Percentiles rank a stretch among this genome's conserved stretches.
Conservation (phyloP, 768 basidiomycete species). For the Boletus subparvulus region DNA sequence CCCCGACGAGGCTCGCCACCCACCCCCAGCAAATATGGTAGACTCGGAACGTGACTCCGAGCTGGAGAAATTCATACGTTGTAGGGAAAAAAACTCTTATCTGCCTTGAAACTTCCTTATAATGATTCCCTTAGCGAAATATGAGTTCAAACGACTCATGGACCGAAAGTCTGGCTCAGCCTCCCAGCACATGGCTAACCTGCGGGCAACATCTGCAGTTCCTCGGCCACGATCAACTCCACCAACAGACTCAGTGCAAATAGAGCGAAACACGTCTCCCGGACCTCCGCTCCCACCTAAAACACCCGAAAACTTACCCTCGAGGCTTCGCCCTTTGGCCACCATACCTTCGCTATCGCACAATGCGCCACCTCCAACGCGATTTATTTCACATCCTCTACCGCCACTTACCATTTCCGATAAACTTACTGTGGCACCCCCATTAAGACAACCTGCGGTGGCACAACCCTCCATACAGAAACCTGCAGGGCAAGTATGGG, state of each 20-base stretch:
- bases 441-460: conserved; percentile 1
- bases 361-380: conserved; percentile 19
- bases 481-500: conserved; percentile 49
- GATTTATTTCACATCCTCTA: conserved; percentile 40
- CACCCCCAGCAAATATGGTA: conserved; percentile 77
- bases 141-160: conserved; percentile 72
- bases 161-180: conserved; percentile 41
- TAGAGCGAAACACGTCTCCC: conserved; percentile 20
- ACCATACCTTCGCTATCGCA: conserved; percentile 11
- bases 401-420: conserved; percentile 13
- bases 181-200: conserved; percentile 37
- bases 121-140: conserved; percentile 57
- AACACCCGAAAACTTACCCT: conserved; percentile 27
- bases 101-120: not conserved
- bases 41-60: conserved; percentile 85
- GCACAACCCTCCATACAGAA: conserved; percentile 17
- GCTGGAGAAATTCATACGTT: conserved; percentile 86
- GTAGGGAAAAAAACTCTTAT: conserved; percentile 40
- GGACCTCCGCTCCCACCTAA: conserved; percentile 29
- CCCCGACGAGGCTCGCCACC: conserved; percentile 78
- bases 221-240: conserved; percentile 17
- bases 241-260: conserved; percentile 4
- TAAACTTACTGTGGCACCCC: conserved; percentile 8
- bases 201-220: conserved; percentile 37
- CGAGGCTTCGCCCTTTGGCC: conserved; percentile 14